Evolutionary conservation across 768 basidiomycete genomes (phyloP), one percentile per base, ranked within the genome.

Genomic region (Agaricus bisporus): DNA sequence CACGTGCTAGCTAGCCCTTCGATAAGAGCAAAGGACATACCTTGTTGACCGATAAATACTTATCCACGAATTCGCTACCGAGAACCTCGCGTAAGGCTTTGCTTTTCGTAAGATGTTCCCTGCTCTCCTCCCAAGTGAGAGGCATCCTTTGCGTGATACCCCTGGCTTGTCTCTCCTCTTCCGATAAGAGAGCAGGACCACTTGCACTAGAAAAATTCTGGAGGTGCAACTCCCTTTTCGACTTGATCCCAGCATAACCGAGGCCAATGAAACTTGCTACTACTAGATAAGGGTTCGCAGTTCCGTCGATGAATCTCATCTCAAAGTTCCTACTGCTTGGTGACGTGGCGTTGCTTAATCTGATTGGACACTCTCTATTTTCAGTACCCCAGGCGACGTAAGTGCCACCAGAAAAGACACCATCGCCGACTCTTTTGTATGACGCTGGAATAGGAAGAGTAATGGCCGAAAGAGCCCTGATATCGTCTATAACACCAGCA

Each of bases 321-420:
- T 90, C 88, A 57, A 89, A 85, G 58, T 81, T 80, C 26, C 80
- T 73, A 41, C 74, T 73, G 0, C 71, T 67, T 0, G 73, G 75
- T 0, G 78, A 72, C 7, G 66, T 60, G 0, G 70, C 67, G 47
- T 80, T 82, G 48, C 73, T 73, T 20, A 88, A 66, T 3, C 86
- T 83, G 1, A 89, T 64, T 0, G 84, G 80, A 1, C 74, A 70
- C 62, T 89, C 86, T 39, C 82, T 78, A 64, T 86, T 86, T 41
- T 88, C 83, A 7, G 76, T 74, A 0, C 87, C 88, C 82, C 83
- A 89, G 55, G 67, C 72, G 32, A 80, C 76, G 61, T 79, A 85
- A 0, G 86, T 88, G 6, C 88, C 88, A 25, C 88, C 85, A 0
- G 81, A 75, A 83, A 84, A 86, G 17, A 78, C 70, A 1, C 84